These are phyloP conservation scores for Cucurbita pepo DNA, from an alignment of 306 rosid species.

Conservation along the genomic window DNA sequence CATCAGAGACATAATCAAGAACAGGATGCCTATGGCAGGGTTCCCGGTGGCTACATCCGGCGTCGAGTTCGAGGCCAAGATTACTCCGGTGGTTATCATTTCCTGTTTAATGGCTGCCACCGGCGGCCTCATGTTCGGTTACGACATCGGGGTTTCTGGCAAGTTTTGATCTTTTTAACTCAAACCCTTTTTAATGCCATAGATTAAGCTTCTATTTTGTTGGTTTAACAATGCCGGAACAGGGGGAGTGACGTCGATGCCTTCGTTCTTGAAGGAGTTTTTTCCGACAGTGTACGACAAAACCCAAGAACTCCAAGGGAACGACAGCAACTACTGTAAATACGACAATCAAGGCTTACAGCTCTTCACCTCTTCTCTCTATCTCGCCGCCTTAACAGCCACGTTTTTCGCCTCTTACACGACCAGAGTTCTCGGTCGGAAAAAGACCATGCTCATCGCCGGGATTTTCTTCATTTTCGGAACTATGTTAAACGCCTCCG, in stretches of 20 bases:
- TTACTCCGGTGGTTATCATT: background rate
- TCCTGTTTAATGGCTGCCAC: constrained; percentile 5
- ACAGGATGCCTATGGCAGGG: too few species aligned
- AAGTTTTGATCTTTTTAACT: too few species aligned
- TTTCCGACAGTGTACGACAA: constrained; percentile 44
- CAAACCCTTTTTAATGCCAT: too few species aligned
- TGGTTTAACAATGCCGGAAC: background rate
- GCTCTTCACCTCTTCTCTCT: constrained; percentile 69
- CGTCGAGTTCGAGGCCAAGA: background rate
- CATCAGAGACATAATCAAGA: too few species aligned
- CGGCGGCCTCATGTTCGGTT: constrained; percentile 4
- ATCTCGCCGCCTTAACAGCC: constrained; percentile 53
- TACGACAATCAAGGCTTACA: constrained; percentile 57
- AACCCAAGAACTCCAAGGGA: background rate
- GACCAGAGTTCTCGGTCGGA: constrained; percentile 28
- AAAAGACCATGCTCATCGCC: constrained; percentile 61
- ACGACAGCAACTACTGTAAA: constrained; percentile 50
- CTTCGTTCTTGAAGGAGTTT: constrained; percentile 31
- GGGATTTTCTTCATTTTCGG: constrained; percentile 49
- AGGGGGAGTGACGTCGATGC: constrained; percentile 80
- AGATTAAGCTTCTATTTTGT: background rate
- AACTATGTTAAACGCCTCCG: constrained; percentile 31
- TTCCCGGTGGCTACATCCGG: background rate
- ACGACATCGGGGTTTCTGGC: constrained; percentile 5
- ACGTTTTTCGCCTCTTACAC: constrained; percentile 43